Conservation (phyloP, 306 rosid species). For the Cucurbita argyrosperma region DNA sequence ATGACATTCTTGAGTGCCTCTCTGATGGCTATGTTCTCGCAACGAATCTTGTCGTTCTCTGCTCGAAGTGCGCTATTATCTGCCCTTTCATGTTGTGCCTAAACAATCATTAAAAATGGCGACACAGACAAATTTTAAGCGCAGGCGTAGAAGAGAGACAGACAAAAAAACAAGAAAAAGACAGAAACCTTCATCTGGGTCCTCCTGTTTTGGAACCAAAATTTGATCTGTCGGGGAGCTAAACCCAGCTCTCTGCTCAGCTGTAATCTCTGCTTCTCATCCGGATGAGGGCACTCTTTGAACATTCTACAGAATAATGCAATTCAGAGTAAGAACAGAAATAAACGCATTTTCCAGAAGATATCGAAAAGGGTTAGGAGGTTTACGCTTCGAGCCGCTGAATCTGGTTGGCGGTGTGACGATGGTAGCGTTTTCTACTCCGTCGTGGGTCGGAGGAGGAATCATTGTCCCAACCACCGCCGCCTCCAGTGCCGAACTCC, state of each 20-base stretch:
- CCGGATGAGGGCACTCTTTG: conserved; percentile 94
- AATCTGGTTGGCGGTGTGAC: conserved; percentile 92
- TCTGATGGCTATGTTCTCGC: conserved; percentile 83
- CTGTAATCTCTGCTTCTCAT: conserved; percentile 79
- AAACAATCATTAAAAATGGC: neutral
- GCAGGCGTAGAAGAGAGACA: neutral
- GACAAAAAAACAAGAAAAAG: neutral
- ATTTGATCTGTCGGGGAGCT: conserved; percentile 97
- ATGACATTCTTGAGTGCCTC: conserved; percentile 92
- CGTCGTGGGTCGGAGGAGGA: conserved; percentile 42
- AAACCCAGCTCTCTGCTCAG: conserved; percentile 77
- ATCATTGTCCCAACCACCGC: conserved; percentile 52
- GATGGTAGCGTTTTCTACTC: conserved; percentile 79
- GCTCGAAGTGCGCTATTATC: conserved; percentile 61
- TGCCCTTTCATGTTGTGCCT: conserved; percentile 89
- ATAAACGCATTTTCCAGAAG: neutral
- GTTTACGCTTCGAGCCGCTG: conserved; percentile 80
- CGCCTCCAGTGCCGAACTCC: conserved; percentile 64
- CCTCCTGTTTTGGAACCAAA: conserved; percentile 95
- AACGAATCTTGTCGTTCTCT: conserved; percentile 90
- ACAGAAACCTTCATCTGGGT: conserved; percentile 82
- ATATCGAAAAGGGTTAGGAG: neutral
- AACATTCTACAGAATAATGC: conserved; percentile 35
- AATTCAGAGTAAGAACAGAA: neutral
- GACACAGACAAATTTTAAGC: neutral